phyloP scores from a whole-genome alignment of 805 yeast species.

The Saturnispora zaruensis region DNA sequence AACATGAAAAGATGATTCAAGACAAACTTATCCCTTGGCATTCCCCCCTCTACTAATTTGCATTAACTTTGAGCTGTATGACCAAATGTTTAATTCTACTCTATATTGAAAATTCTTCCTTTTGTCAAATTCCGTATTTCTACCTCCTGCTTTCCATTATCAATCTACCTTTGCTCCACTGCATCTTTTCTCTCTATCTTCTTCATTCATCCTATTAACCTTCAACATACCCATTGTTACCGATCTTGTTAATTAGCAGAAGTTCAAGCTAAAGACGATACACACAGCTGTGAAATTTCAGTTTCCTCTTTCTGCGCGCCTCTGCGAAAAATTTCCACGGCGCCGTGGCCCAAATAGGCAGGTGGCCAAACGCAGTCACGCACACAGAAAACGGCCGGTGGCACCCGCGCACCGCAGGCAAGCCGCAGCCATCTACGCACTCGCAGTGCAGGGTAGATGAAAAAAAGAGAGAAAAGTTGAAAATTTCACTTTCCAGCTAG shows the following conservation, averaged over 20 bases:
- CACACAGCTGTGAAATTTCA: neutral
- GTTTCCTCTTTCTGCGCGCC: neutral
- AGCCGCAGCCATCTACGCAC: neutral
- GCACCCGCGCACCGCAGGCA: slow-evolving; percentile 9
- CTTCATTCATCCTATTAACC: too few relatives aligned
- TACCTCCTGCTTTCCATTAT: too few relatives aligned
- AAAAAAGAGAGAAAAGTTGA: neutral
- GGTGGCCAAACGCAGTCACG: neutral
- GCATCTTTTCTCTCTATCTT: too few relatives aligned
- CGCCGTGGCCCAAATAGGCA: neutral
- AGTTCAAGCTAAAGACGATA: neutral
- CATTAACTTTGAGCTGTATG: too few relatives aligned
- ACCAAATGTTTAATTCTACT: too few relatives aligned
- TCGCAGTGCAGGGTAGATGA: neutral
- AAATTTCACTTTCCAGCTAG: neutral
- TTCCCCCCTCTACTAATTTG: too few relatives aligned
- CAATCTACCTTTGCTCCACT: too few relatives aligned
- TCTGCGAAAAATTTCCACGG: neutral
- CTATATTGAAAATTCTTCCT: too few relatives aligned
- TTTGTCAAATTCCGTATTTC: too few relatives aligned
- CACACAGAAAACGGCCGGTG: neutral
- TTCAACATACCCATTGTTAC: slow-evolving; percentile 14
- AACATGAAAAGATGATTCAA: too few relatives aligned
- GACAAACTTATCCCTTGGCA: too few relatives aligned
- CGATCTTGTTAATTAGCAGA: slow-evolving; percentile 3